These are phyloP conservation scores for Fusarium virguliforme DNA, from an alignment of 2,329 filamentous ascomycete genomes.

Conservation along the genomic window DNA sequence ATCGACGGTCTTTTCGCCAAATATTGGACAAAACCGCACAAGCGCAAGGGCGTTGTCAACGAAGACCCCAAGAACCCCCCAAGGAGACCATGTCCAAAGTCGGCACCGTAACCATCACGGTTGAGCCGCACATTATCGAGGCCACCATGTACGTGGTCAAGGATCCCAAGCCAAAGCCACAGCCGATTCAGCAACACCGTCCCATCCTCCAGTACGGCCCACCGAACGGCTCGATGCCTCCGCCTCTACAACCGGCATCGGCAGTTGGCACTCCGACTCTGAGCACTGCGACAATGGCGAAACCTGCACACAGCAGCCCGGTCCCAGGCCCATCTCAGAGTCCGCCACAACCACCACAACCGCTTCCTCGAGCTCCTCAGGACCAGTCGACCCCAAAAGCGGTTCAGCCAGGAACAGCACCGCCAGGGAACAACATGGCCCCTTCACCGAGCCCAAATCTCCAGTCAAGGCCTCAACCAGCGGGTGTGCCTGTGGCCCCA, in stretches of 20 bases:
- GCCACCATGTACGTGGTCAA: constrained; percentile 82
- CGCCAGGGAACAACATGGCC: constrained; percentile 36
- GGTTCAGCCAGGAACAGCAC: constrained; percentile 34
- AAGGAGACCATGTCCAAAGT: constrained; percentile 82
- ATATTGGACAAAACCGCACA: constrained; percentile 82
- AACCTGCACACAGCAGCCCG: constrained; percentile 42
- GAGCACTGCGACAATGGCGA: constrained; percentile 40
- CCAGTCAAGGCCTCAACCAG: constrained; percentile 37
- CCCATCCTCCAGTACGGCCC: constrained; percentile 78
- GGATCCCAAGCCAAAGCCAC: constrained; percentile 68
- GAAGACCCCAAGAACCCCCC: constrained; percentile 78
- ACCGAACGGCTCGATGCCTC: constrained; percentile 74
- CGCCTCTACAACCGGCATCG: constrained; percentile 60
- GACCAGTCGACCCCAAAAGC: constrained; percentile 29
- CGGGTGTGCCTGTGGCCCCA: constrained; percentile 39
- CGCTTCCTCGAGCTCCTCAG: constrained; percentile 36
- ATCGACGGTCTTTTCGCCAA: constrained; percentile 82
- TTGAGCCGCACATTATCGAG: constrained; percentile 86
- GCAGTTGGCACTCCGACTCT: constrained; percentile 45
- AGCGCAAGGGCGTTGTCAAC: constrained; percentile 75
- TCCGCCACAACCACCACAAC: constrained; percentile 37
- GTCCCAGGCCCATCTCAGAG: constrained; percentile 39
- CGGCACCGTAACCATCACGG: constrained; percentile 80
- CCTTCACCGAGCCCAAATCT: constrained; percentile 42
- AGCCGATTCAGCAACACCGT: constrained; percentile 58